Evolutionary conservation across 1,284 basidiomycete species (phyloP).

Genomic region (Ceratobasidium sp.): DNA sequence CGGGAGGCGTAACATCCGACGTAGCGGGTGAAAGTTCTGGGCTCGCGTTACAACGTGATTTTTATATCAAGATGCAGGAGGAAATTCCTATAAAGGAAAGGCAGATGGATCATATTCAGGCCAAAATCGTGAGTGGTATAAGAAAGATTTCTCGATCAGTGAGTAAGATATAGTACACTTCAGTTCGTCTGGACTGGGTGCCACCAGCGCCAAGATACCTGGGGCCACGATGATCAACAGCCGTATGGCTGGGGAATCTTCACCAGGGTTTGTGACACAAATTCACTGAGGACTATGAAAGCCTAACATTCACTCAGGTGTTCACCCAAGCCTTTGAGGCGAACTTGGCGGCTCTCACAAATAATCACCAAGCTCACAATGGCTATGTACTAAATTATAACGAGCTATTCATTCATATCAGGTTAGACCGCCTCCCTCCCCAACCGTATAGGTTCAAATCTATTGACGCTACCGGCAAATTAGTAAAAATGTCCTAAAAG

Average conservation of each 20-base stretch:
- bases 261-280: not conserved
- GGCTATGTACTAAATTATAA: not conserved
- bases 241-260: not conserved
- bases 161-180: not conserved
- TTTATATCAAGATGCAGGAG: slow-evolving; percentile 4
- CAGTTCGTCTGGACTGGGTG: slow-evolving; percentile 27
- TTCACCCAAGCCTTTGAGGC: not conserved
- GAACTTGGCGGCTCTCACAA: not conserved
- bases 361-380: not conserved
- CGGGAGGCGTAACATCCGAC: no score
- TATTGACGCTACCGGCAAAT: not conserved
- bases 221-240: not conserved
- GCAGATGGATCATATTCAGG: slow-evolving; percentile 14
- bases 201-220: slow-evolving; percentile 21
- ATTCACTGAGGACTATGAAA: not conserved
- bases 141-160: not conserved
- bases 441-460: not conserved
- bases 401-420: not conserved
- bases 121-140: not conserved
- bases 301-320: not conserved
- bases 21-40: no score
- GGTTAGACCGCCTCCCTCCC: not conserved
- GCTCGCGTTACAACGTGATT: not conserved
- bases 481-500: not conserved
- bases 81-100: not conserved